Conservation (phyloP, 352 stramenopile species). For the Bremia lactucae region DNA sequence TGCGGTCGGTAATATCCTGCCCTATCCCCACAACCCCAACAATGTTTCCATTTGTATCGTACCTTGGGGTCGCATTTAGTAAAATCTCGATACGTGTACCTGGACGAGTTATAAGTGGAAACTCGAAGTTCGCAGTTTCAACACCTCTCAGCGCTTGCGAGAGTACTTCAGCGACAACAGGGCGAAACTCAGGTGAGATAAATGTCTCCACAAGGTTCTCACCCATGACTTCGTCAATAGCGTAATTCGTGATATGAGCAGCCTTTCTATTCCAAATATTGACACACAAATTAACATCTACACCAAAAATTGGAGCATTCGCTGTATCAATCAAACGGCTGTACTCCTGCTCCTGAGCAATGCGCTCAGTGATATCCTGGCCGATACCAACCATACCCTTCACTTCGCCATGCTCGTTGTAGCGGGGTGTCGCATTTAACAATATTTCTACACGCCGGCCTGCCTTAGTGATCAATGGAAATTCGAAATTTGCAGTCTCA, state of each 20-base stretch:
- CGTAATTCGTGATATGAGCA: constrained; percentile 84
- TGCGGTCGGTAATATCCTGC: too few species aligned
- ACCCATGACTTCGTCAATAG: constrained; percentile 74
- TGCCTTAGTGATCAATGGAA: too few species aligned
- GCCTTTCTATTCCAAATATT: constrained; percentile 88
- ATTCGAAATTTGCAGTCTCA: constrained; percentile 20
- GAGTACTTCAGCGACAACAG: constrained; percentile 64
- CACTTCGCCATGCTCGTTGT: too few species aligned
- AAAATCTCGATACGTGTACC: constrained; percentile 44
- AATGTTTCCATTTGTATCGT: constrained; percentile 39
- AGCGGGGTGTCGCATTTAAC: too few species aligned
- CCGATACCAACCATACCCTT: too few species aligned
- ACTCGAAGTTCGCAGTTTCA: constrained; percentile 85
- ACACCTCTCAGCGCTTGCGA: constrained; percentile 61
- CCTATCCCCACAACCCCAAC: constrained; percentile 69
- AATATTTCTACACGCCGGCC: too few species aligned
- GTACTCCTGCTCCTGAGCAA: too few species aligned
- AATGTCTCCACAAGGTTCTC: constrained; percentile 83
- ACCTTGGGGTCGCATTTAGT: constrained; percentile 23
- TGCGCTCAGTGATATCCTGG: too few species aligned
- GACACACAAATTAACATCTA: constrained; percentile 51
- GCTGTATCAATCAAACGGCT: constrained; percentile 85
- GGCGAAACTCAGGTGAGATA: constrained; percentile 66
- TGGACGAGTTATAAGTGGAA: constrained; percentile 71
- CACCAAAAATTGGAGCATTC: constrained; percentile 51